Conservation (phyloP, 768 basidiomycete genomes). For the Pulveroboletus ravenelii region DNA sequence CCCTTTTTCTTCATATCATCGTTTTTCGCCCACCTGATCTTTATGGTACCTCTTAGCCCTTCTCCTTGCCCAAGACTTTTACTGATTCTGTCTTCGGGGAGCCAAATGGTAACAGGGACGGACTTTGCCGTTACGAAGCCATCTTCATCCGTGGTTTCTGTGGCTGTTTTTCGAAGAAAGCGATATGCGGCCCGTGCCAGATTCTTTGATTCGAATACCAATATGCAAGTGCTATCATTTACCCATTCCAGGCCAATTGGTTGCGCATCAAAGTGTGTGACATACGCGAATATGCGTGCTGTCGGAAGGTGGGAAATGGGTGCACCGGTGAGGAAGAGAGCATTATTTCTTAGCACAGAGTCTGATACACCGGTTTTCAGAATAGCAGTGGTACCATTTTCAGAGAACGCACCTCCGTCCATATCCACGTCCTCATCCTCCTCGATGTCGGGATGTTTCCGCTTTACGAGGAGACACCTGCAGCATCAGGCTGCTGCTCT, state of each 20-base stretch:
- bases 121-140: conserved; percentile 61
- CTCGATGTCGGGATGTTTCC: conserved; percentile 44
- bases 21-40: conserved; percentile 70
- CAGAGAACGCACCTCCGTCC: conserved; percentile 28
- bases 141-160: conserved; percentile 49
- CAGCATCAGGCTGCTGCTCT: conserved; percentile 44
- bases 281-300: conserved; percentile 74
- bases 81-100: conserved; percentile 73
- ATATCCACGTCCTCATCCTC: conserved; percentile 36
- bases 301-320: conserved; percentile 77
- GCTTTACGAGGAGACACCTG: conserved; percentile 30
- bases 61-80: conserved; percentile 65
- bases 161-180: conserved; percentile 45
- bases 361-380: conserved; percentile 32
- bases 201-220: conserved; percentile 61
- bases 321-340: conserved; percentile 65
- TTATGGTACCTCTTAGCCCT: conserved; percentile 60
- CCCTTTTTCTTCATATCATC: conserved; percentile 78
- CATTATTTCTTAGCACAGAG: conserved; percentile 51
- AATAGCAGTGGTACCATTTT: neutral
- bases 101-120: conserved; percentile 73
- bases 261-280: conserved; percentile 67
- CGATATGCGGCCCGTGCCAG: conserved; percentile 50
- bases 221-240: conserved; percentile 75
- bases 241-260: conserved; percentile 85